Conservation (phyloP, 176 grass and related monocot genomes). For the Paspalum vaginatum region DNA sequence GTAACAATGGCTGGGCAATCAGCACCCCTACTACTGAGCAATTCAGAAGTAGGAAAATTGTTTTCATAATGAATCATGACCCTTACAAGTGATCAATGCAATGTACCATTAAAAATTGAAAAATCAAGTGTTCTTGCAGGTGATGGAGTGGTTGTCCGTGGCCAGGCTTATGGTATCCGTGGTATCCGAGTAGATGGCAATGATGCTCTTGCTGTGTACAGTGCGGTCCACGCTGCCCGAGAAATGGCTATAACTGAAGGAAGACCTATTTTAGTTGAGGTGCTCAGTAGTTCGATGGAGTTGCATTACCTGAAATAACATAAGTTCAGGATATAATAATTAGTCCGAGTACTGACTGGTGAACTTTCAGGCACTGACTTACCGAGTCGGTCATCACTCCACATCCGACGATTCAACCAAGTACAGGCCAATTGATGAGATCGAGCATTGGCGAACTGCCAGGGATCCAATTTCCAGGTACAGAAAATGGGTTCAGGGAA, state of each 20-base stretch:
- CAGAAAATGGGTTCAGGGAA: constrained; percentile 92
- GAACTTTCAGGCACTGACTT: constrained; percentile 81
- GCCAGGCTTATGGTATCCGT: constrained; percentile 91
- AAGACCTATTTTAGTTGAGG: constrained; percentile 93
- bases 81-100: neutral
- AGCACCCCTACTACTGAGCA: constrained; percentile 89
- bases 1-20: constrained; percentile 99
- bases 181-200: constrained; percentile 91
- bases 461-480: constrained; percentile 90
- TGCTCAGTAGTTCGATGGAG: constrained; percentile 23
- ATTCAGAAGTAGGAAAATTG: constrained; percentile 73
- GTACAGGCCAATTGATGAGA: constrained; percentile 87
- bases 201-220: constrained; percentile 93
- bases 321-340: neutral
- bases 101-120: constrained; percentile 23
- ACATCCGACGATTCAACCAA: constrained; percentile 99
- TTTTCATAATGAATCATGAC: constrained; percentile 9
- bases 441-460: constrained; percentile 85
- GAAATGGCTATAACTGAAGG: constrained; percentile 85
- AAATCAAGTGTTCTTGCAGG: constrained; percentile 56
- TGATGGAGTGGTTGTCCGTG: constrained; percentile 78
- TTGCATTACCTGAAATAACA: constrained; percentile 1
- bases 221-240: constrained; percentile 77
- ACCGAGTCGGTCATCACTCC: constrained; percentile 94
- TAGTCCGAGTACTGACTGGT: constrained; percentile 1